Evolutionary conservation across 192 early-diverging fungal genomes (phyloP), one percentile per base, ranked within the genome.

Genomic region (Linnemannia exigua): DNA sequence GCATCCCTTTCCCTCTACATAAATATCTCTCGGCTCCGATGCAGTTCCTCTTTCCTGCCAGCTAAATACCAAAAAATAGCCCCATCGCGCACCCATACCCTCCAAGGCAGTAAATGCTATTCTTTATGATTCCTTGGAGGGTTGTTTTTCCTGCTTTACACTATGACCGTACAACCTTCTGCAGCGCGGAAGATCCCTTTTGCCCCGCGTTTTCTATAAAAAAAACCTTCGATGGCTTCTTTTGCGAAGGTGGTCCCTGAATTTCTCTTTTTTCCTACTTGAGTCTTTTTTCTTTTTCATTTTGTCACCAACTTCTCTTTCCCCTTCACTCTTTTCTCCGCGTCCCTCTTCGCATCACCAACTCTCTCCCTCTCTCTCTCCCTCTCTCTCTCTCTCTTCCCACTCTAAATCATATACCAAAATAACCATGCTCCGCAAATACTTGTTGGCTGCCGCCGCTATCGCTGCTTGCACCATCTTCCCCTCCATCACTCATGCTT

Each of bases 401-500:
- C 66, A 31, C 67, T 37, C 67, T 5, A 2, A 9, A 25, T 22
- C 37, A 1, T 0, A 41, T 35, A 9, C 1, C 0, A 50, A 11
- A 31, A 72, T 50, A 72, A 16, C 22, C 28, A 84, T 84, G 77
- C 28, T 75, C 37, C 16, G 37, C 51, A 84, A 79, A 74, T 84
- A 58, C 51, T 22, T 84, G 11, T 31, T 67, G 16, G 76, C 82
- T 17, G 82, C 54, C 1, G 46, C 48, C 36, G 77, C 82, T 5
- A 22, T 79, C 5, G 82, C 82, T 63, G 58, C 58, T 12, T 63
- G 58, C 37, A n/a, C 75, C 33, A 67, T 41, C 14, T 36, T 85
- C 25, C 67, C 77, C 0, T 79, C 77, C 9, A 8, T 74, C 2
- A 61, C 67, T 22, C 41, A 50, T n/a, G 41, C 76, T 6, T 68